Evolutionary conservation across 345 rosid genomes (phyloP).

Genomic region (Cardamine occulta): DNA sequence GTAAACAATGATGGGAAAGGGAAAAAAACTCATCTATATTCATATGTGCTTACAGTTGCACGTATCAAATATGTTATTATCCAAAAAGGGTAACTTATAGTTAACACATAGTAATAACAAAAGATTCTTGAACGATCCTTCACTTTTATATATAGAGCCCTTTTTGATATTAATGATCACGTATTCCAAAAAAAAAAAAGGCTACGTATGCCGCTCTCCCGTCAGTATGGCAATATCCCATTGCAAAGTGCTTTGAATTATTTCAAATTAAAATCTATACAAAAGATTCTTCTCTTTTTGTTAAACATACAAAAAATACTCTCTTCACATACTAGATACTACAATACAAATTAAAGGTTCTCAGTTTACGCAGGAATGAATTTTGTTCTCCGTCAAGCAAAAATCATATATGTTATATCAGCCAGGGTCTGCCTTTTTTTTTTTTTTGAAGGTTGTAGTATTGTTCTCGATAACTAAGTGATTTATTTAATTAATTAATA

Average conservation of each 20-base stretch:
- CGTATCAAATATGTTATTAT: neutral
- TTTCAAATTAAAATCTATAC: neutral
- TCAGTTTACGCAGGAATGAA: neutral
- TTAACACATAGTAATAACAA: neutral
- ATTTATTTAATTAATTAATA: neutral
- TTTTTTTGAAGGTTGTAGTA: neutral
- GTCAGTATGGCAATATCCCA: conserved; percentile 7
- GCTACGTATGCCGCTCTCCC: conserved; percentile 13
- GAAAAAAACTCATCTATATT: neutral
- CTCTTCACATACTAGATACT: neutral
- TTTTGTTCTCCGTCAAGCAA: neutral
- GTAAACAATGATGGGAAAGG: neutral
- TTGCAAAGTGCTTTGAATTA: conserved; percentile 11
- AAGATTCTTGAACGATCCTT: conserved; percentile 10
- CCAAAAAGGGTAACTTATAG: conserved; percentile 3
- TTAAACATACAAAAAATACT: conserved; percentile 15
- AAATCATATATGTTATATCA: neutral
- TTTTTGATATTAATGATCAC: conserved; percentile 19
- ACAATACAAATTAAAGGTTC: neutral
- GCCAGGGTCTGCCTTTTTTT: neutral
- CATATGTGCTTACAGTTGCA: neutral
- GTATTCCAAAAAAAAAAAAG: neutral
- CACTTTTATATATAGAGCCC: conserved; percentile 22
- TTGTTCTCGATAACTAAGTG: neutral
- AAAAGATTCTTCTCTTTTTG: conserved; percentile 27